These are phyloP conservation scores for Geotrichum reessii DNA, from an alignment of 1,139 yeast species.

Conservation along the genomic window DNA sequence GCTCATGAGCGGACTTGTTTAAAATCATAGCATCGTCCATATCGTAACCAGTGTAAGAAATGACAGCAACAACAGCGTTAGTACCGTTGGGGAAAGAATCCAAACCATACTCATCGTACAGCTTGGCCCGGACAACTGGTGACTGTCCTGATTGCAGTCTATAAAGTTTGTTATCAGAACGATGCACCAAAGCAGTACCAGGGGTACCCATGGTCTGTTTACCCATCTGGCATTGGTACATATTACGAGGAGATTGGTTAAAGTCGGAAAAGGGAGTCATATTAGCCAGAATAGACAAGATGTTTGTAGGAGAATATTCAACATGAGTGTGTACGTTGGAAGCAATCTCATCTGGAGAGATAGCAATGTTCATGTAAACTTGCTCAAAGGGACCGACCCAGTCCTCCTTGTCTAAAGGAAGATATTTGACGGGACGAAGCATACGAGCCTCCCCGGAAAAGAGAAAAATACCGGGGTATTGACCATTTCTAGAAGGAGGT, in stretches of 20 bases:
- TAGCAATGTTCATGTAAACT: constrained; percentile 94
- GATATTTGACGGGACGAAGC: constrained; percentile 91
- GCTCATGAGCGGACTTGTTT: constrained; percentile 92
- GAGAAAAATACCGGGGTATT: constrained; percentile 89
- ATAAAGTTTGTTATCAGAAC: constrained; percentile 92
- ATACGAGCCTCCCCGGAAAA: constrained; percentile 92
- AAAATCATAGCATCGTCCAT: constrained; percentile 99
- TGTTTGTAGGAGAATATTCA: constrained; percentile 91
- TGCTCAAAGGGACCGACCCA: constrained; percentile 97
- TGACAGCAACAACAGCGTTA: constrained; percentile 97
- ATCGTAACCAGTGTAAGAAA: constrained; percentile 97
- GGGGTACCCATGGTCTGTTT: constrained; percentile 99
- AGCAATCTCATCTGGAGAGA: constrained; percentile 86
- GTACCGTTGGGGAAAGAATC: constrained; percentile 98
- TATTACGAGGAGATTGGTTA: constrained; percentile 98
- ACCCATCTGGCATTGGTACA: constrained; percentile 99
- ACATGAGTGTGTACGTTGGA: constrained; percentile 82
- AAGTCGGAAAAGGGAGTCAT: constrained; percentile 97
- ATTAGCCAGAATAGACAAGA: constrained; percentile 88
- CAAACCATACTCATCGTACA: constrained; percentile 95
- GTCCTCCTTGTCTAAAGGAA: constrained; percentile 78
- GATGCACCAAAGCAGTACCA: constrained; percentile 85
- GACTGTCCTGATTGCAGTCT: constrained; percentile 94
- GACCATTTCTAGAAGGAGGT: constrained; percentile 92
- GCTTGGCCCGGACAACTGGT: constrained; percentile 89